Conservation (phyloP, 352 stramenopile genomes). For the Pythium sukuiense region DNA sequence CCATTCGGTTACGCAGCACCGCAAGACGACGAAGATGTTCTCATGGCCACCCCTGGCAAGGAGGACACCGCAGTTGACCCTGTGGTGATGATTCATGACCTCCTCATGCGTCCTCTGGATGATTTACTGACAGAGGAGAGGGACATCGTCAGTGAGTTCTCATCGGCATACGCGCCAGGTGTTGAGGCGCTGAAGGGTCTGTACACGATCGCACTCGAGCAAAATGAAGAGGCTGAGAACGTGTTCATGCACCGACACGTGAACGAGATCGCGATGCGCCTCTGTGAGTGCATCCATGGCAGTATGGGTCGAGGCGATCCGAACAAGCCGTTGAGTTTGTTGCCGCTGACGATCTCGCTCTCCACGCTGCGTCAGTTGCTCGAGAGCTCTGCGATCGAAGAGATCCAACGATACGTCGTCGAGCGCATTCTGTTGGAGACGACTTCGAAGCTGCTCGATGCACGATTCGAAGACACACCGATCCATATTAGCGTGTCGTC, state of each 20-base stretch:
- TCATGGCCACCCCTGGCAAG: constrained; percentile 47
- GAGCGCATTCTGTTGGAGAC: constrained; percentile 77
- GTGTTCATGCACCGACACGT: constrained; percentile 75
- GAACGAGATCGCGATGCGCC: constrained; percentile 71
- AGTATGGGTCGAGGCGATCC: constrained; percentile 62
- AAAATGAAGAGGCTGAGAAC: constrained; percentile 52
- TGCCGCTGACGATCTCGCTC: constrained; percentile 74
- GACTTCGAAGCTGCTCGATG: constrained; percentile 74
- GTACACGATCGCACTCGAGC: constrained; percentile 73
- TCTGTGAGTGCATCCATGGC: constrained; percentile 77
- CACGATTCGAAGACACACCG: constrained; percentile 59
- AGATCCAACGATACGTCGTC: constrained; percentile 73
- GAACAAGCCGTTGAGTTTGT: constrained; percentile 63
- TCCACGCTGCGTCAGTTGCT: constrained; percentile 69
- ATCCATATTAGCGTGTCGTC: constrained; percentile 40
- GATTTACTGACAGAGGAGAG: constrained; percentile 57
- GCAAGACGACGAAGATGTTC: constrained; percentile 50
- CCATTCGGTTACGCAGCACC: background rate
- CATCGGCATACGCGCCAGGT: constrained; percentile 56
- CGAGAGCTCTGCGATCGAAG: constrained; percentile 49
- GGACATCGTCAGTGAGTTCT: constrained; percentile 59
- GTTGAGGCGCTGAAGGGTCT: constrained; percentile 78
- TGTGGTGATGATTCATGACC: constrained; percentile 27
- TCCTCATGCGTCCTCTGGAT: constrained; percentile 70
- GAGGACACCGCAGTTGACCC: constrained; percentile 36